These are phyloP conservation scores for Vitis vinifera DNA, from an alignment of 164 flowering plant genomes.

Conservation along the genomic window DNA sequence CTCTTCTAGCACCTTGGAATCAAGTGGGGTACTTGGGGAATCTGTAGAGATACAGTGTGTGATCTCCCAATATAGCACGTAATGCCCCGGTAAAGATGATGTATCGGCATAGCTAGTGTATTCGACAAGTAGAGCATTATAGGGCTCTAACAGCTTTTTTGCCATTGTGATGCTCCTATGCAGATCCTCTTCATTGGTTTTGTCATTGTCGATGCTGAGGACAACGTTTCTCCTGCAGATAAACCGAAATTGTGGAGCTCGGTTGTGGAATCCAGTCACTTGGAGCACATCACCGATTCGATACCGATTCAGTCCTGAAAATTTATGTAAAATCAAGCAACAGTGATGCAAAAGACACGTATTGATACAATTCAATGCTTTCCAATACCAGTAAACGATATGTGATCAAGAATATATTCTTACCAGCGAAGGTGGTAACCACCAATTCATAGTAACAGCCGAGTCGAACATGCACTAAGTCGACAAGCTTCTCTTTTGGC, in stretches of 20 bases:
- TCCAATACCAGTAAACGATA: too few relatives aligned
- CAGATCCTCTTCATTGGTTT: conserved; percentile 84
- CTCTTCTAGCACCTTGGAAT: conserved; percentile 35
- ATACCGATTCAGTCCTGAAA: conserved; percentile 62
- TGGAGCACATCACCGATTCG: conserved; percentile 82
- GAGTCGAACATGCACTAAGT: conserved; percentile 54
- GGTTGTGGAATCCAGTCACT: conserved; percentile 77
- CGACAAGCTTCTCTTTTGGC: conserved; percentile 37
- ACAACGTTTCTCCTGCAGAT: conserved; percentile 73
- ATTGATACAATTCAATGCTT: too few relatives aligned
- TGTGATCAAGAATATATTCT: conserved; percentile 2
- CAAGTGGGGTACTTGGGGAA: conserved; percentile 6
- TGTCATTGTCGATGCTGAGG: conserved; percentile 79
- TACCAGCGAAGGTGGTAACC: conserved; percentile 84
- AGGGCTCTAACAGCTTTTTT: conserved; percentile 55
- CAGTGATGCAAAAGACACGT: background rate
- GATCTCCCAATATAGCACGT: conserved; percentile 81
- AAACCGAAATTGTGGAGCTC: conserved; percentile 81
- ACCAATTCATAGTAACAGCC: conserved; percentile 78
- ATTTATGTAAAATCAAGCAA: background rate
- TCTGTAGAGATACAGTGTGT: conserved; percentile 8
- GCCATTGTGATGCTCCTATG: conserved; percentile 65
- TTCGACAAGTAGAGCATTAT: conserved; percentile 58
- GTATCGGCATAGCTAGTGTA: conserved; percentile 87
- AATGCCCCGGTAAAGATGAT: conserved; percentile 79